Percentiles rank a stretch among this genome's conserved stretches.
Evolutionary conservation across 1,139 yeast species (phyloP).

Genomic region (Diutina siamensis): DNA sequence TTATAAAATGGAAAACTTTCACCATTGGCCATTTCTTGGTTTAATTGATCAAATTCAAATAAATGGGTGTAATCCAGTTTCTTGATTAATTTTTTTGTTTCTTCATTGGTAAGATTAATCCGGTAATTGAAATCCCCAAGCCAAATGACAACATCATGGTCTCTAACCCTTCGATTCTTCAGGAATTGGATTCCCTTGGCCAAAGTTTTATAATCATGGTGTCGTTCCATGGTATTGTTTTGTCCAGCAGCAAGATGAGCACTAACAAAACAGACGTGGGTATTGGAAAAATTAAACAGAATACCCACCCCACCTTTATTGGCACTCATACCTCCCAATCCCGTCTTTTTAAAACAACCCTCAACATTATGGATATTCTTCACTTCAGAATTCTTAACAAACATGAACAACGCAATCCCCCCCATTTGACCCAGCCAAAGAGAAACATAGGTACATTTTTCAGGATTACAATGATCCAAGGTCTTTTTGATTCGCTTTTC

Average conservation of each 20-base stretch:
- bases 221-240: constrained; percentile 3
- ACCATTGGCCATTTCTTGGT: constrained; percentile 1
- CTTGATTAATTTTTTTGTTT: not conserved
- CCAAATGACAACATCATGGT: constrained; percentile 6
- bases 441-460: not conserved
- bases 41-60: constrained; percentile 1
- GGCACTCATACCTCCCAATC: constrained; percentile 5
- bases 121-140: constrained; percentile 6
- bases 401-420: constrained; percentile 2
- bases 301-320: constrained; percentile 6
- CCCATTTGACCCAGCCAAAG: constrained; percentile 6
- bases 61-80: not conserved
- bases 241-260: constrained; percentile 6
- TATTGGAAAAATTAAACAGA: not conserved
- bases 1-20: not conserved
- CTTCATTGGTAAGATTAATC: not conserved
- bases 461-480: not conserved
- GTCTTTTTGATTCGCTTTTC: not conserved
- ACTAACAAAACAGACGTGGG: constrained; percentile 2
- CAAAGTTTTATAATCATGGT: constrained; percentile 3
- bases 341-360: constrained; percentile 2
- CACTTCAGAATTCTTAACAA: not conserved
- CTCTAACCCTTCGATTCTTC: not conserved
- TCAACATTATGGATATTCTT: constrained; percentile 1
- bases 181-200: constrained; percentile 3